Percentiles rank a stretch among this genome's conserved stretches.
Evolutionary conservation across 2,329 filamentous ascomycete genomes (phyloP).

Genomic region (Aquanectria penicillioides): DNA sequence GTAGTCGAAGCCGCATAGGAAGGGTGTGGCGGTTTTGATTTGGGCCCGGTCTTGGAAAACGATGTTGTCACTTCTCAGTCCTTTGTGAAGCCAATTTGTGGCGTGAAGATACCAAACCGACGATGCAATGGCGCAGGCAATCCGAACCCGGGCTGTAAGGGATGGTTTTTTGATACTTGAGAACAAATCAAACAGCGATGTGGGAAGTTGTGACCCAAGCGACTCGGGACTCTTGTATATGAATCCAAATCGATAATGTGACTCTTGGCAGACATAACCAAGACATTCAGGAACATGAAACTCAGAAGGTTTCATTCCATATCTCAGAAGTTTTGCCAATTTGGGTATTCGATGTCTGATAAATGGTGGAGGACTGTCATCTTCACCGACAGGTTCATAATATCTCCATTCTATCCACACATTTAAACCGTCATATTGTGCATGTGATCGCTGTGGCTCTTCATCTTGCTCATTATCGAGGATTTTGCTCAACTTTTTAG

Average conservation of each 20-base stretch:
- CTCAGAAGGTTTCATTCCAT: slow-evolving; percentile 3
- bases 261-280: background rate
- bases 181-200: background rate
- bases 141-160: background rate
- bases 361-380: background rate
- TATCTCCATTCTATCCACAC: slow-evolving; percentile 14
- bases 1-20: slow-evolving; percentile 13
- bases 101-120: slow-evolving; percentile 6
- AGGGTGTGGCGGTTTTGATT: background rate
- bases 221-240: background rate
- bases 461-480: background rate
- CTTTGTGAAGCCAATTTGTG: slow-evolving; percentile 9
- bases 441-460: background rate
- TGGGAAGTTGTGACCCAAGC: background rate
- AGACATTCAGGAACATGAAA: background rate
- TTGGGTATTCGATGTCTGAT: slow-evolving; percentile 1
- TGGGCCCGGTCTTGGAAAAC: background rate
- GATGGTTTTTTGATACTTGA: background rate
- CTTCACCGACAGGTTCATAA: background rate
- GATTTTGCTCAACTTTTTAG: background rate
- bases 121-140: background rate
- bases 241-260: background rate
- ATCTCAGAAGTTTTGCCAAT: slow-evolving; percentile 1
- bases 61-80: background rate
- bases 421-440: background rate